A percentile compares a stretch with the other conserved stretches of the same genome.
These are phyloP conservation scores for Rhamnella rubrinervis DNA, from an alignment of 331 rosid genomes.

Conservation along the genomic window DNA sequence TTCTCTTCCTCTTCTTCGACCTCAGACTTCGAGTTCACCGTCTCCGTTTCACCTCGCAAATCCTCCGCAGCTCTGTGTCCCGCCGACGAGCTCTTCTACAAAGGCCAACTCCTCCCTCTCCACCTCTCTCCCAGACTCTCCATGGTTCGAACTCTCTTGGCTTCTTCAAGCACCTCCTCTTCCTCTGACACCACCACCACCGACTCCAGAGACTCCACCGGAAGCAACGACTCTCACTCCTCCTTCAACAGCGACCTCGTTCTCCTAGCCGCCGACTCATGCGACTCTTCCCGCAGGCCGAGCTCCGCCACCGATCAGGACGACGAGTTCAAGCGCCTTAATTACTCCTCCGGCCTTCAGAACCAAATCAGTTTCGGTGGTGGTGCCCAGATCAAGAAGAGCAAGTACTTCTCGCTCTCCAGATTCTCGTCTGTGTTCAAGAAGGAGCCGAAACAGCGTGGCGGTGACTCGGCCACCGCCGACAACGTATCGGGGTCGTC, in stretches of 20 bases:
- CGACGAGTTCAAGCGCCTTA: conserved; percentile 55
- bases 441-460: conserved; percentile 32
- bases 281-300: conserved; percentile 74
- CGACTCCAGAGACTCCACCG: conserved; percentile 78
- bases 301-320: conserved; percentile 73
- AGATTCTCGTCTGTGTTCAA: conserved; percentile 84
- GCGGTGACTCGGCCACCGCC: conserved; percentile 20
- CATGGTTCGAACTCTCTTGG: conserved; percentile 63
- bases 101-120: conserved; percentile 88
- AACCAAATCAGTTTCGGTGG: conserved; percentile 11
- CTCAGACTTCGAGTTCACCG: conserved; percentile 83
- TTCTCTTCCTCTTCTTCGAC: conserved; percentile 65
- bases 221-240: conserved; percentile 65
- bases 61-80: conserved; percentile 63
- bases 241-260: conserved; percentile 57
- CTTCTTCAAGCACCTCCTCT: conserved; percentile 48
- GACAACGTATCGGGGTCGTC: conserved; percentile 42
- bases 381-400: conserved; percentile 42
- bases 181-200: conserved; percentile 48
- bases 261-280: conserved; percentile 43
- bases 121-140: conserved; percentile 78
- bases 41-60: conserved; percentile 72
- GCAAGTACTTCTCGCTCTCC: conserved; percentile 72
- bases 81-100: conserved; percentile 92
- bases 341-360: not conserved